Evolutionary conservation across 164 flowering plant genomes (phyloP), one percentile per base, ranked within the genome.

Genomic region (Stephania yunnanensis): DNA sequence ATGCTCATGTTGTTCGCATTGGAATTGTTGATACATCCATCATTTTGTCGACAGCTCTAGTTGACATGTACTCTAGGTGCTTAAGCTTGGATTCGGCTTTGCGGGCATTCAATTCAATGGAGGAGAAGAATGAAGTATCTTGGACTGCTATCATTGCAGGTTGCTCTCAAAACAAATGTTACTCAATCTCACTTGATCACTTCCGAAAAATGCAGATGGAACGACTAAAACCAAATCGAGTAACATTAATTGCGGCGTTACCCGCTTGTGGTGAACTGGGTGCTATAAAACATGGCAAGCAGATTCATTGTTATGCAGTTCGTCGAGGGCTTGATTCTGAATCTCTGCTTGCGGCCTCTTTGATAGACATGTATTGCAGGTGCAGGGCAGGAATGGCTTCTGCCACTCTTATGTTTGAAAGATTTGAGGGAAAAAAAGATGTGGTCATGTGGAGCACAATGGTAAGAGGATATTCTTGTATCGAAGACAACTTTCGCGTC

Each of bases 61-160:
- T 89, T 20, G 92, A 89, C 66, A 73, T 87, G 77, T 90, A 90
- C 68, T 80, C 84, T 66, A 84, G 75, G 79, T 85, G 79, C 72
- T 44, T 67, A n/a, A 80, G 87, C 7, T 70, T 77, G 70, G 6
- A 64, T 67, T 46, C 69, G 58, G 91, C 91, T 19, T 84, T 80
- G 44, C 69, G 64, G 10, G 83, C 89, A 29, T 89, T 89, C 72
- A 31, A 77, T 48, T 69, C 67, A 67, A 86, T 88, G 83, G 78
- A 25, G 31, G 83, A 76, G 31, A 87, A 75, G 76, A 87, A 86
- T 82, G 88, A 80, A 77, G 92, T 87, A 5, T 85, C 87, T 3
- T 90, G 94, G 92, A 89, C 94, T 0, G 84, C 87, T 3, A 76
- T 90, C 86, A 82, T 90, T 46, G 75, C 85, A 0, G 91, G 92